Evolutionary conservation across 2,329 filamentous ascomycete genomes (phyloP), one percentile per base, ranked within the genome.

Genomic region (Ceratocystis albifundus): DNA sequence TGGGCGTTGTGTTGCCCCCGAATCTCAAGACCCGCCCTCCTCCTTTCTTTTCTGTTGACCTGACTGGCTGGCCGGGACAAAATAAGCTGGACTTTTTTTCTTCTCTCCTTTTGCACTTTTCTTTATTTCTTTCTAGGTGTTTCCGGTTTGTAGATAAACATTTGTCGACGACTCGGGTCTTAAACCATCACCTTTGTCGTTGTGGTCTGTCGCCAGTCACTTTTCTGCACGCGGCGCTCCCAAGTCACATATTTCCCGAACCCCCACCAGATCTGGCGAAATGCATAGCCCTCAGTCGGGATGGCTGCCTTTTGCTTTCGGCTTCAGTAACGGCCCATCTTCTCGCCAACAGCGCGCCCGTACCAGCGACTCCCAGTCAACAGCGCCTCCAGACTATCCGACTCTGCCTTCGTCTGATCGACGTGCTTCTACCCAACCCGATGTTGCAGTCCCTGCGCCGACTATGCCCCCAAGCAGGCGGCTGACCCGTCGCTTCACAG

Each of bases 401-500:
- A 15, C 57, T 44, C 44, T 36, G 22, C 48, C 30, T 44, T 17
- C 62, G 6, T 3, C 63, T 7, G 25, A 44, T 8, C 32, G 30
- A 1, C 64, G 36, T 28, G n/a, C 61, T 3, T 36, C 62, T 22
- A 30, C 20, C 25, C 55, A 22, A 36, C 44, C 46, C 4, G 30
- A 44, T 30, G 32, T 68, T 22, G 22, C 59, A 15, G 44, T 41
- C 8, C 66, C 64, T 15, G 32, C 28, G 22, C 66, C 66, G 8
- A 64, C 66, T 4, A 30, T 66, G 4, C 48, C 61, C 5, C 46
- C 64, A 57, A 53, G 22, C 12, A 65, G 64, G 20, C 41, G 41
- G 7, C 53, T 61, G 17, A 48, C 68, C 30, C 45, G 69, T 63
- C 46, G 70, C 28, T 76, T 77, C 68, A 71, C 75, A 20, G 76